These are phyloP conservation scores for Fusarium dimerum DNA, from an alignment of 2,329 filamentous ascomycete genomes.

Conservation along the genomic window DNA sequence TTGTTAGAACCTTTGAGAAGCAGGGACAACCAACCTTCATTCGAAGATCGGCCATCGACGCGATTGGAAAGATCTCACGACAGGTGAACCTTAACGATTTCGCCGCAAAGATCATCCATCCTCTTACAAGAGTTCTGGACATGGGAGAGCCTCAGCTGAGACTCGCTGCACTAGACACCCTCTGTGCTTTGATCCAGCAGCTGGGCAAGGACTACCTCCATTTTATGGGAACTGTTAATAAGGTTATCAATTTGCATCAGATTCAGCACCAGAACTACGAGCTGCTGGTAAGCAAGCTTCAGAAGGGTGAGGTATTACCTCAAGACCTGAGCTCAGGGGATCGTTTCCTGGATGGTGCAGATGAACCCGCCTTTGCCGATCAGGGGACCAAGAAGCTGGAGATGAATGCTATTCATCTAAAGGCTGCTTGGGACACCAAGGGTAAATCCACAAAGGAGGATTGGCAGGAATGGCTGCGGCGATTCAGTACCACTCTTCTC, in stretches of 20 bases:
- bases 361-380: slow-evolving; percentile 81
- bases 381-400: slow-evolving; percentile 91
- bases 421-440: slow-evolving; percentile 94
- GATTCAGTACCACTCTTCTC: slow-evolving; percentile 92
- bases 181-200: slow-evolving; percentile 94
- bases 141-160: slow-evolving; percentile 73
- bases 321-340: slow-evolving; percentile 90
- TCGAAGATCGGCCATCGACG: slow-evolving; percentile 88
- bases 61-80: slow-evolving; percentile 87
- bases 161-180: slow-evolving; percentile 83
- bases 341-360: slow-evolving; percentile 73
- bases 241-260: slow-evolving; percentile 75
- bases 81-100: slow-evolving; percentile 98
- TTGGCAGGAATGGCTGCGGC: slow-evolving; percentile 98
- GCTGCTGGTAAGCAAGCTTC: slow-evolving; percentile 85
- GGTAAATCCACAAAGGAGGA: slow-evolving; percentile 98
- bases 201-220: slow-evolving; percentile 93
- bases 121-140: slow-evolving; percentile 78
- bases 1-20: slow-evolving; percentile 93
- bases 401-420: slow-evolving; percentile 96
- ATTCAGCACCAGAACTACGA: slow-evolving; percentile 92
- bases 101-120: slow-evolving; percentile 94
- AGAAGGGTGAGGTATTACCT: slow-evolving; percentile 92
- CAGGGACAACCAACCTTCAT: slow-evolving; percentile 77
- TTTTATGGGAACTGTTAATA: slow-evolving; percentile 92